Evolutionary conservation across 2,329 filamentous ascomycete species (phyloP), one percentile per base, ranked within the genome.

Genomic region (Colletotrichum filicis): DNA sequence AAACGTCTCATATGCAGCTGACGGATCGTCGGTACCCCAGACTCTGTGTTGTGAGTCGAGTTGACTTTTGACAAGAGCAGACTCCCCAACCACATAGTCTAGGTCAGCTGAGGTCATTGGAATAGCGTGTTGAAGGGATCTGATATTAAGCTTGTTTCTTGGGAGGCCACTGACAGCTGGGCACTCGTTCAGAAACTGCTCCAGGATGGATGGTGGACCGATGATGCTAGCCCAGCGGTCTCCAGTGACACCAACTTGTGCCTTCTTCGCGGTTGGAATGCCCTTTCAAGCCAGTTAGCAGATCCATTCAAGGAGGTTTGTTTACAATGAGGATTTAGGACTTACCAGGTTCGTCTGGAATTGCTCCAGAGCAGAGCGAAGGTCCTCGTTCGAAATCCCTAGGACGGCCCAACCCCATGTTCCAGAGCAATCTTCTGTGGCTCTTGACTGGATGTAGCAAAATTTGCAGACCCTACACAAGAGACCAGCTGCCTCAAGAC

Each of bases 141-240:
- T 32, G 19, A 66, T 66, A 1, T 35, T 35, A 1, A 66, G 63
- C 9, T 24, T 26, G 4, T 57, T 16, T 35, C 37, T 66, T 2
- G 52, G 26, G 6, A 66, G n/a, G 19, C 53, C 30, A n/a, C 24
- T 37, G 22, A 57, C 8, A 3, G 49, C 37, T 1, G 24, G 60
- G 30, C 60, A 26, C 30, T 66, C 30, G 7, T 58, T 26, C 7
- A 66, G 26, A 28, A 35, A 66, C 12, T 26, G 30, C 57, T 59
- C 52, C 5, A 69, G 66, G 6, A 69, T 59, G n/a, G 66, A 64
- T 9, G 66, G 66, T 14, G 66, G 59, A 4, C 66, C 66, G 9
- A 69, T 35, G 35, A 69, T 26, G 52, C 28, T 69, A 24, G 28
- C 52, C 66, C 66, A 69, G 11, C 37, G 32, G 32, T 63, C 66